Percentiles rank a stretch among this genome's conserved stretches.
phyloP scores from a whole-genome alignment of 768 basidiomycete species.

The Macrolepiota albuminosa region DNA sequence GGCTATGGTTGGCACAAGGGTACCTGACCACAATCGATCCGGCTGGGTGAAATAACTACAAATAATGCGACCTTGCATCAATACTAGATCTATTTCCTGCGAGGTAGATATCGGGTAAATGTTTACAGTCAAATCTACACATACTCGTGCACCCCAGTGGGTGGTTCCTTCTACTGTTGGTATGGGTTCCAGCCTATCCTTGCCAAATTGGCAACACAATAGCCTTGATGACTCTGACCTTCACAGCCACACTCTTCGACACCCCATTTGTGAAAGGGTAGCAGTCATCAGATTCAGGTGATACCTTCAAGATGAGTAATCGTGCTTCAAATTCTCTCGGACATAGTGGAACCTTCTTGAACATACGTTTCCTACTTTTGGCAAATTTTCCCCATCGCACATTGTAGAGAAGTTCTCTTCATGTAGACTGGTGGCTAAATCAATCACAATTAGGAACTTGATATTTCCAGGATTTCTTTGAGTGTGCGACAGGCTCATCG shows the following conservation, averaged over 20 bases:
- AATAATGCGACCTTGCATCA: not conserved
- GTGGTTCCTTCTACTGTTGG: not conserved
- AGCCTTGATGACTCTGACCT: not conserved
- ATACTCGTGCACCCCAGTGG: not conserved
- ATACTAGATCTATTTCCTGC: not conserved
- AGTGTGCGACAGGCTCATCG: not conserved
- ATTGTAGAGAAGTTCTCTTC: not conserved
- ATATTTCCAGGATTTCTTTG: not conserved
- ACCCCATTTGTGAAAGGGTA: not conserved
- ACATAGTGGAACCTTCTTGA: not conserved
- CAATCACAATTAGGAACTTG: not conserved
- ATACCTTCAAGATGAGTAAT: not conserved
- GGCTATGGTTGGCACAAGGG: conserved; percentile 7
- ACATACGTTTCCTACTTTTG: not conserved
- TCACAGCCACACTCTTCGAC: not conserved
- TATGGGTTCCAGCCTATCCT: not conserved
- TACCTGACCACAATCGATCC: conserved; percentile 5
- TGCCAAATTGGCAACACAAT: not conserved
- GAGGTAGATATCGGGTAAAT: not conserved
- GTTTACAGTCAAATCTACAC: not conserved
- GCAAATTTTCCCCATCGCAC: not conserved
- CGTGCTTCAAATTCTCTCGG: not conserved
- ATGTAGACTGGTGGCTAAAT: not conserved
- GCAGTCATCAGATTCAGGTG: not conserved
- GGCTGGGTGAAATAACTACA: conserved; percentile 1